A percentile compares a stretch with the other conserved stretches of the same genome.
Evolutionary conservation across 2,329 filamentous ascomycete species (phyloP).

Genomic region (Xylogone sp.): DNA sequence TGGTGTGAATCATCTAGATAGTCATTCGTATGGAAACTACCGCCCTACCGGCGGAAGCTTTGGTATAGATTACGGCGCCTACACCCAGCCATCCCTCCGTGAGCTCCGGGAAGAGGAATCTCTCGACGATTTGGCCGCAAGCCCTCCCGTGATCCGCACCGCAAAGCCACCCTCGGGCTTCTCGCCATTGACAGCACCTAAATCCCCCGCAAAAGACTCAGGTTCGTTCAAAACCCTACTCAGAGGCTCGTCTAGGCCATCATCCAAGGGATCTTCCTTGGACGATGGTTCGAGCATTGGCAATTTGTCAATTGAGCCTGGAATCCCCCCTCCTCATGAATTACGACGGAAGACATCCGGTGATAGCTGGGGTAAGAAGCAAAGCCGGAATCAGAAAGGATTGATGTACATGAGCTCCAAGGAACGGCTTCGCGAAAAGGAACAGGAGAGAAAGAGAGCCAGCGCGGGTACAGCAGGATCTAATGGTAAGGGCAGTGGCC

Average conservation of each 20-base stretch:
- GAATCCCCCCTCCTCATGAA: conserved; percentile 42
- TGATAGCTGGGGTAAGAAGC: conserved; percentile 61
- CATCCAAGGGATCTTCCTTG: conserved; percentile 52
- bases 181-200: conserved; percentile 65
- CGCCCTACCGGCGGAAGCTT: conserved; percentile 42
- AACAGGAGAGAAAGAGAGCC: conserved; percentile 57
- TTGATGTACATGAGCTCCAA: conserved; percentile 73
- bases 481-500: conserved; percentile 33
- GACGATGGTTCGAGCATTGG: conserved; percentile 61
- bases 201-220: conserved; percentile 33
- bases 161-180: conserved; percentile 76
- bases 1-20: conserved; percentile 14
- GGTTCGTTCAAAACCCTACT: conserved; percentile 58
- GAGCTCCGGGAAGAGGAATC: conserved; percentile 45
- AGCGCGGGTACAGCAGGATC: conserved; percentile 37
- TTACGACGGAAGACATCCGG: conserved; percentile 50
- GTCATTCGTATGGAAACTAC: conserved; percentile 11
- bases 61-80: conserved; percentile 71
- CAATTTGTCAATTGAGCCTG: conserved; percentile 59
- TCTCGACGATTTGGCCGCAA: conserved; percentile 57
- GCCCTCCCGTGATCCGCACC: conserved; percentile 73
- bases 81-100: conserved; percentile 47
- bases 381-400: conserved; percentile 49
- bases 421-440: conserved; percentile 60
- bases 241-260: conserved; percentile 50